Evolutionary conservation across 495 filamentous ascomycete genomes (phyloP).

Genomic region (Halenospora varia): DNA sequence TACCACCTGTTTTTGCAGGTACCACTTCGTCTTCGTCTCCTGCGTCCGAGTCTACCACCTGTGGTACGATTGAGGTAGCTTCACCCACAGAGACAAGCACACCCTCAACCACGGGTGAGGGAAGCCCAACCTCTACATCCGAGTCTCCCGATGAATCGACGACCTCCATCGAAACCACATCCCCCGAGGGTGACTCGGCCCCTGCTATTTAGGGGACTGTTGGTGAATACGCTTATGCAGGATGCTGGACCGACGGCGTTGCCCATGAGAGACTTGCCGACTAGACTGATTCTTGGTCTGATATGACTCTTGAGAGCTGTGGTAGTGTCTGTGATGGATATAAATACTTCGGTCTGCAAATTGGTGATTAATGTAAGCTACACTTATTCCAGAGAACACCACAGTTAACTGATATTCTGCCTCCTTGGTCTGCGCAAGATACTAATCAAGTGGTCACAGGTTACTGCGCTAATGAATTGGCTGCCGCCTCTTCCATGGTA

Average conservation of each 20-base stretch:
- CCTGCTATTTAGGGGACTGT: not conserved
- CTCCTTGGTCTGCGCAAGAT: too few species aligned
- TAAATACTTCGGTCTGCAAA: not conserved
- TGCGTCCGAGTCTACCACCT: too few species aligned
- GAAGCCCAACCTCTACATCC: too few species aligned
- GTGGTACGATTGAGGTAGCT: too few species aligned
- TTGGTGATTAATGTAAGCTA: not conserved
- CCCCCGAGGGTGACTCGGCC: not conserved
- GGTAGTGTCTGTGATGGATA: not conserved
- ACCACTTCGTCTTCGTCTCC: too few species aligned
- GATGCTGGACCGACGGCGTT: not conserved
- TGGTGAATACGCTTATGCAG: not conserved
- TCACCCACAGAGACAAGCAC: too few species aligned
- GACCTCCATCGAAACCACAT: too few species aligned
- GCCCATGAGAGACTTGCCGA: not conserved
- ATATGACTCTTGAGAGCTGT: not conserved
- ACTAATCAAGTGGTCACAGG: not conserved
- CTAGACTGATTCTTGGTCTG: not conserved
- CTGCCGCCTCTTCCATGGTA: not conserved
- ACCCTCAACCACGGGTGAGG: too few species aligned
- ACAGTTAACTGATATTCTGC: too few species aligned
- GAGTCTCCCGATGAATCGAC: too few species aligned
- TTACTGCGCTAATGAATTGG: conserved; percentile 1
- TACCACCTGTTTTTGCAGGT: too few species aligned
- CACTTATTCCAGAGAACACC: too few species aligned